These are phyloP conservation scores for Saccharomyces hybrid DNA, from an alignment of 1,139 yeast species.

Conservation along the genomic window DNA sequence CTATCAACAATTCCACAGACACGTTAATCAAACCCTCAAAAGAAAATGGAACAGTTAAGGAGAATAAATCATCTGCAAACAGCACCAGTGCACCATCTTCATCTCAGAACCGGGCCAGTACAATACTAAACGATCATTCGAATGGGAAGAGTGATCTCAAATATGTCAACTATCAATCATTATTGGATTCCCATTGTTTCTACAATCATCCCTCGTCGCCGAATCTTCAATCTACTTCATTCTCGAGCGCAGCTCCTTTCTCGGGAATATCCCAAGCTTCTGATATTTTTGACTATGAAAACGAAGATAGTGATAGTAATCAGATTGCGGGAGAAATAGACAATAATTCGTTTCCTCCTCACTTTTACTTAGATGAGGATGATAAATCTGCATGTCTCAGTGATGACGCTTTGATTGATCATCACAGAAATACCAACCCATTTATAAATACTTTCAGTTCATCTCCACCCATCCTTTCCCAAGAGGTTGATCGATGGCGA, in stretches of 20 bases:
- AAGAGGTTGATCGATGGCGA: constrained; percentile 1
- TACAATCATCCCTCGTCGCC: background rate
- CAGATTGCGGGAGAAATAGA: background rate
- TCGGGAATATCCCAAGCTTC: background rate
- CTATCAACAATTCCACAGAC: constrained; percentile 13
- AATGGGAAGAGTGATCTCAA: background rate
- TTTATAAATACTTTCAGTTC: background rate
- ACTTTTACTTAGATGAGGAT: background rate
- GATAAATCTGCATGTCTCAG: background rate
- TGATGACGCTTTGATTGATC: background rate
- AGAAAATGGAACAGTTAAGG: background rate
- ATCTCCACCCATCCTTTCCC: constrained; percentile 2
- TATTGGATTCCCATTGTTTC: background rate
- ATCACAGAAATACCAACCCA: background rate
- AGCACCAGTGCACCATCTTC: background rate
- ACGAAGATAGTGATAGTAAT: background rate
- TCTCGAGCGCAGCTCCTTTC: background rate
- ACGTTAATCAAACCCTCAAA: background rate
- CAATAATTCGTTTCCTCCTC: background rate
- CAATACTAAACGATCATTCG: background rate
- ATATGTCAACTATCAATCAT: background rate
- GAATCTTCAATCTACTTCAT: background rate
- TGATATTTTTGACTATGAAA: background rate
- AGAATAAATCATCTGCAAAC: background rate
- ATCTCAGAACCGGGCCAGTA: background rate